phyloP scores from a whole-genome alignment of 805 yeast genomes.

The Spathaspora hagerdaliae region DNA sequence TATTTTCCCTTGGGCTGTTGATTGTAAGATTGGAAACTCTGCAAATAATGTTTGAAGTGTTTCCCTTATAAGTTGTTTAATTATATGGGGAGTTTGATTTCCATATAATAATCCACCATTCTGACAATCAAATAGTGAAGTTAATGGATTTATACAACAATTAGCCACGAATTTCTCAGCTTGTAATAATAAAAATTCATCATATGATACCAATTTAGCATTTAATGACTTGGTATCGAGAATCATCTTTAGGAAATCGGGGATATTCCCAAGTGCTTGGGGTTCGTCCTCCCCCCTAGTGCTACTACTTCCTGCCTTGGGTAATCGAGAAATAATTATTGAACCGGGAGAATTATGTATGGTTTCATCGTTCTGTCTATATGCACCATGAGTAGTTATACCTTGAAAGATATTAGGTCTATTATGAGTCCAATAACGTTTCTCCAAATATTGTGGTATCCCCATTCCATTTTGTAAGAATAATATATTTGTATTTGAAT shows the following conservation, averaged over 20 bases:
- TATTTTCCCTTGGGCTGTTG: conserved; percentile 26
- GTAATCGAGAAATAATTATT: conserved; percentile 55
- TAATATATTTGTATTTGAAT: conserved; percentile 50
- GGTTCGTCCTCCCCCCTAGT: not conserved
- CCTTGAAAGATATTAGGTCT: conserved; percentile 69
- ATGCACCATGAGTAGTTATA: conserved; percentile 81
- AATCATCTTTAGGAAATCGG: conserved; percentile 20
- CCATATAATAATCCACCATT: conserved; percentile 69
- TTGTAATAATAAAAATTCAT: conserved; percentile 52
- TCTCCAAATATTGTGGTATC: conserved; percentile 47
- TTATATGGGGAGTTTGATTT: conserved; percentile 25
- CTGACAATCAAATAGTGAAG: conserved; percentile 70
- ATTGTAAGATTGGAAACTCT: conserved; percentile 20
- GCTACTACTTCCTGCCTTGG: conserved; percentile 23
- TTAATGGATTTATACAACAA: conserved; percentile 78
- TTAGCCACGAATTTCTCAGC: conserved; percentile 75
- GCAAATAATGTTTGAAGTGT: conserved; percentile 38
- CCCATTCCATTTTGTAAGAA: conserved; percentile 90
- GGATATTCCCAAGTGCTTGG: conserved; percentile 4
- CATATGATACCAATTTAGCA: conserved; percentile 27
- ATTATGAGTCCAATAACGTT: conserved; percentile 43
- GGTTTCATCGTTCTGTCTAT: conserved; percentile 32
- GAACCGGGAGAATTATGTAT: conserved; percentile 72
- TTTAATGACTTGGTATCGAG: conserved; percentile 20
- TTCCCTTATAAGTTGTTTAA: conserved; percentile 44